These are phyloP conservation scores for Lentinula sp. DNA, from an alignment of 768 basidiomycete genomes.

Conservation along the genomic window DNA sequence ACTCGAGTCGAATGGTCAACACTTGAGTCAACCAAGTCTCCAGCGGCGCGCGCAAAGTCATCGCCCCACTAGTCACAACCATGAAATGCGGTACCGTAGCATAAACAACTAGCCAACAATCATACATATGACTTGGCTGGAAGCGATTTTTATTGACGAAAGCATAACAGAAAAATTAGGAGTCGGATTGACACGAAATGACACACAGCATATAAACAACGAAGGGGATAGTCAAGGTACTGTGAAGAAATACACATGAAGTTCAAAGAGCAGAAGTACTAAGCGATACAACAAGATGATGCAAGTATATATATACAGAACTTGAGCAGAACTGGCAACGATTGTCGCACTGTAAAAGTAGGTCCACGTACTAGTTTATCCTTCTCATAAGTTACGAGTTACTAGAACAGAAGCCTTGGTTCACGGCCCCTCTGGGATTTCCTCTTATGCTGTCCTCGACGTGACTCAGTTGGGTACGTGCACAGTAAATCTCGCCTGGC, in stretches of 20 bases:
- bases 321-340: background rate
- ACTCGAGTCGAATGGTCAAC: background rate
- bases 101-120: too few species aligned
- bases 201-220: background rate
- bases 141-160: background rate
- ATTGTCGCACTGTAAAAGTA: background rate
- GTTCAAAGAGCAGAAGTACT: background rate
- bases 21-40: background rate
- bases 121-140: too few species aligned
- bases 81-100: background rate
- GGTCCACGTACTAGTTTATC: too few species aligned
- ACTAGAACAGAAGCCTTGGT: background rate
- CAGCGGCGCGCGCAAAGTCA: too few species aligned
- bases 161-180: background rate
- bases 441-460: conserved; percentile 3
- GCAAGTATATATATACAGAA: background rate
- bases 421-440: background rate
- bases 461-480: conserved; percentile 2
- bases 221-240: background rate
- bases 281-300: background rate
- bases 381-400: too few species aligned
- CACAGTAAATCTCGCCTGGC: background rate
- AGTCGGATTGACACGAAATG: background rate
- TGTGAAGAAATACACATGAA: background rate
- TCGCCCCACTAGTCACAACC: background rate